phyloP scores from a whole-genome alignment of 306 rosid genomes.

The Trifolium repens region DNA sequence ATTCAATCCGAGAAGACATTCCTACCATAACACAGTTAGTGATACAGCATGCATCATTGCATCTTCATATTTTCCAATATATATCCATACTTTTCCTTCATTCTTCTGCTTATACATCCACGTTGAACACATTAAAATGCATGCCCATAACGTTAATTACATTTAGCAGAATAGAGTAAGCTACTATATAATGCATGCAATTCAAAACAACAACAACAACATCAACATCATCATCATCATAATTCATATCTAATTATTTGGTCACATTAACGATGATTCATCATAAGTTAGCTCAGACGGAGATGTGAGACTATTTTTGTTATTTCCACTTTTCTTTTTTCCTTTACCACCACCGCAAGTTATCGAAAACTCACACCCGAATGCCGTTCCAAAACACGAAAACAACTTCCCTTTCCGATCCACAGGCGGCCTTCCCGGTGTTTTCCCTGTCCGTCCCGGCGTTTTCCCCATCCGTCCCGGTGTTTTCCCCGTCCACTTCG shows the following conservation, averaged over 20 bases:
- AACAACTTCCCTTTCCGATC: constrained; percentile 36
- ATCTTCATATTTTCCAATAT: too few species aligned
- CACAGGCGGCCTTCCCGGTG: background rate
- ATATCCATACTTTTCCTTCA: background rate
- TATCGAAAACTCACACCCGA: constrained; percentile 69
- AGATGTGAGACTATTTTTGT: constrained; percentile 7
- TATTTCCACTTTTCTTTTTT: constrained; percentile 45
- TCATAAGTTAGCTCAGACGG: constrained; percentile 59
- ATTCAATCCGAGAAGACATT: background rate
- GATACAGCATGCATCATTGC: background rate
- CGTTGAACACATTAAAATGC: background rate
- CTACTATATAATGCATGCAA: too few species aligned
- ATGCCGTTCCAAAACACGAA: constrained; percentile 72
- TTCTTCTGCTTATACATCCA: background rate
- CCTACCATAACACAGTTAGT: background rate
- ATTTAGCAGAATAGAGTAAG: background rate
- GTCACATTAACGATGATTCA: constrained; percentile 47
- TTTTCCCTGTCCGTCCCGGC: background rate
- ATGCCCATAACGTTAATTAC: background rate
- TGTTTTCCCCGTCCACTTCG: constrained; percentile 4
- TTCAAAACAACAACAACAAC: too few species aligned
- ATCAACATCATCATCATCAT: background rate
- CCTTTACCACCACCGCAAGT: constrained; percentile 59
- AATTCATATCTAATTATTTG: background rate
- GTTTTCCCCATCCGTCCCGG: constrained; percentile 2